Evolutionary conservation across 208 protist genomes (phyloP), one percentile per base, ranked within the genome.

Genomic region (Wallacemonas sp.): DNA sequence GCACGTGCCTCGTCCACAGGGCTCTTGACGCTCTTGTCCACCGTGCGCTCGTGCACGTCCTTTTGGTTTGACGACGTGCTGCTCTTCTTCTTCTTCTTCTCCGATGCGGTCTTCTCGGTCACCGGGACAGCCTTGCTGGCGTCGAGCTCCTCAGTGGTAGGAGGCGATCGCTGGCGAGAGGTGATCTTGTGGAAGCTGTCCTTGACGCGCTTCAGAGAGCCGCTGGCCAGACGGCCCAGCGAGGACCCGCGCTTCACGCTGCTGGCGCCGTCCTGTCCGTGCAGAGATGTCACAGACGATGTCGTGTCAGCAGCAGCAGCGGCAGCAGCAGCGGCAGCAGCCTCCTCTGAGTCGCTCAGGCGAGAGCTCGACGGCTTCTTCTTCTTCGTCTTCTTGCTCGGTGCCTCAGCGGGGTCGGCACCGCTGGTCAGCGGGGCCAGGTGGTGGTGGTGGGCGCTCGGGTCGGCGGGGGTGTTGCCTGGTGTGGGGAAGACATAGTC

Each of bases 151-250:
- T 44, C 52, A 8, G 25, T 1, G 52, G 12, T 28, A 16, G 52
- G 14, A 3, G 52, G 32, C n/a, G 52, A 59, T 7, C 18, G 14
- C 16, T 23, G 25, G 52, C 28, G 52, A 3, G 52, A 33, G 16
- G 4, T 59, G 31, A 59, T 12, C 52, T 59, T 59, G 31, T 23
- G 4, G 26, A 59, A 59, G 52, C 52, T 42, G 20, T 41, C 29
- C 20, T 42, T 36, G 18, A 59, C 52, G 31, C 32, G 52, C 52
- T 59, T 59, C 31, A 33, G n/a, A 5, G 52, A 59, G 11, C 31
- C 52, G 32, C 31, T 59, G n/a, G 52, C 52, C 3, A 59, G 14
- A n/a, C 52, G 52, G 4, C 52, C 7, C 11, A 59, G 20, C 12
- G 31, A 41, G 4, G 52, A 33, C 4, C 52, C 31, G 18, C 29